These are phyloP conservation scores for Ilex paraguariensis DNA, from an alignment of 305 asterid genomes.

Conservation along the genomic window DNA sequence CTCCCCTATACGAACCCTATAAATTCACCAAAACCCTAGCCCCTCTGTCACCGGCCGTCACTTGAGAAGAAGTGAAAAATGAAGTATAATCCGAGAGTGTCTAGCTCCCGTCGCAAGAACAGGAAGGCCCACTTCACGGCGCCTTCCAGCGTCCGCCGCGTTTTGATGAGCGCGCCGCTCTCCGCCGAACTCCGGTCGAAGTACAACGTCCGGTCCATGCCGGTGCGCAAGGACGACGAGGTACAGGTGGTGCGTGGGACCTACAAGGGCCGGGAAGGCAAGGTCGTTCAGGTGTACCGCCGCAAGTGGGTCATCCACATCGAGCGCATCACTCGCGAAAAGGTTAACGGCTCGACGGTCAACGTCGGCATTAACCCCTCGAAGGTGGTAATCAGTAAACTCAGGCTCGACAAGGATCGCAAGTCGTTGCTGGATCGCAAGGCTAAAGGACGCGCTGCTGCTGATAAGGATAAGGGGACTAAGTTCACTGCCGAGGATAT, in stretches of 20 bases:
- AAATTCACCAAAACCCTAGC: constrained; percentile 29
- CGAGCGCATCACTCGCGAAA: constrained; percentile 79
- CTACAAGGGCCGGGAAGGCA: constrained; percentile 80
- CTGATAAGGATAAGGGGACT: constrained; percentile 78
- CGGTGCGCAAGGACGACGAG: constrained; percentile 86
- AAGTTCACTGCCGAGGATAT: constrained; percentile 70
- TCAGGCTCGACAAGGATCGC: constrained; percentile 73
- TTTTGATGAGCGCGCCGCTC: constrained; percentile 72
- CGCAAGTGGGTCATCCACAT: constrained; percentile 87
- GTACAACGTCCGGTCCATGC: constrained; percentile 73
- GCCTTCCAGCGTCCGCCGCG: constrained; percentile 76
- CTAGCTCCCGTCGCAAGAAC: constrained; percentile 83
- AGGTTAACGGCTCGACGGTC: constrained; percentile 74
- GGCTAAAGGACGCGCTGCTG: constrained; percentile 73
- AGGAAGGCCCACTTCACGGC: constrained; percentile 89
- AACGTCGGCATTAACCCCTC: constrained; percentile 72
- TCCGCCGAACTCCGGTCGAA: constrained; percentile 59
- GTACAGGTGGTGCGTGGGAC: constrained; percentile 81
- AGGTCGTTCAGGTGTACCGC: constrained; percentile 76
- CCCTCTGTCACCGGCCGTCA: constrained; percentile 3
- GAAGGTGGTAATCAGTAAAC: constrained; percentile 66
- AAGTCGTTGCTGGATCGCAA: constrained; percentile 70
- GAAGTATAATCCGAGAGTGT: constrained; percentile 75
- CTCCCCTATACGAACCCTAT: not conserved
- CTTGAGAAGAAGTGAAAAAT: constrained; percentile 25